phyloP scores from a whole-genome alignment of 225 moss, liverwort and hornwort genomes.

The Physcomitrium patens region DNA sequence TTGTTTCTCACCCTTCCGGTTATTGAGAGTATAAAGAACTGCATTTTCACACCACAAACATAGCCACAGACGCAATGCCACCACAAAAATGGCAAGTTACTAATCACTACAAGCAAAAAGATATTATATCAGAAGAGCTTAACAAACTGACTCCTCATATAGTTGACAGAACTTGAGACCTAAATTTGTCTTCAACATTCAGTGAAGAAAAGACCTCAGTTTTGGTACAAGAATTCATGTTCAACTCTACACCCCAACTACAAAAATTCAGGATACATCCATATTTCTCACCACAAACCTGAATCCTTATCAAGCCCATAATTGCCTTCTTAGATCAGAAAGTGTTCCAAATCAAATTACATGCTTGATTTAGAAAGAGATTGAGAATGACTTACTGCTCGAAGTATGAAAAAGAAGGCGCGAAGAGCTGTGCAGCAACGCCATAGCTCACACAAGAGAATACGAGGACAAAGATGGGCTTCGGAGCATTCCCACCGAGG shows the following conservation, averaged over 20 bases:
- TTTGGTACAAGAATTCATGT: too few species aligned
- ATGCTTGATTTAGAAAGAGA: too few species aligned
- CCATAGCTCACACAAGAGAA: constrained; percentile 35
- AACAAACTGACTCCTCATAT: too few species aligned
- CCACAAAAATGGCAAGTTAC: not conserved
- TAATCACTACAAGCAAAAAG: too few species aligned
- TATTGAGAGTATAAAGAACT: not conserved
- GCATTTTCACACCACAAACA: constrained; percentile 16
- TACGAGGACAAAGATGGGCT: not conserved
- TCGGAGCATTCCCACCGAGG: not conserved
- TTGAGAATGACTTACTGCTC: constrained; percentile 16
- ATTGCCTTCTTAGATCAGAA: not conserved
- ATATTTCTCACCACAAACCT: not conserved
- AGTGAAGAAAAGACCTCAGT: too few species aligned
- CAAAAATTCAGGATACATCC: too few species aligned
- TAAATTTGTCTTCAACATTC: too few species aligned
- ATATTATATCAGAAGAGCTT: too few species aligned
- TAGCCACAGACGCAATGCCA: constrained; percentile 19
- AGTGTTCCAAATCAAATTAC: too few species aligned
- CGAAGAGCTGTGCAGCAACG: constrained; percentile 28
- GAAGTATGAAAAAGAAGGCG: not conserved
- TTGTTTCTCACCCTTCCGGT: constrained; percentile 13
- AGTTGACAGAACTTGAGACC: too few species aligned
- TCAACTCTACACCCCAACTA: too few species aligned
- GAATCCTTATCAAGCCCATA: not conserved